These are phyloP conservation scores for Mortierella sp. DNA, from an alignment of 371 early-diverging fungal genomes.

Conservation along the genomic window DNA sequence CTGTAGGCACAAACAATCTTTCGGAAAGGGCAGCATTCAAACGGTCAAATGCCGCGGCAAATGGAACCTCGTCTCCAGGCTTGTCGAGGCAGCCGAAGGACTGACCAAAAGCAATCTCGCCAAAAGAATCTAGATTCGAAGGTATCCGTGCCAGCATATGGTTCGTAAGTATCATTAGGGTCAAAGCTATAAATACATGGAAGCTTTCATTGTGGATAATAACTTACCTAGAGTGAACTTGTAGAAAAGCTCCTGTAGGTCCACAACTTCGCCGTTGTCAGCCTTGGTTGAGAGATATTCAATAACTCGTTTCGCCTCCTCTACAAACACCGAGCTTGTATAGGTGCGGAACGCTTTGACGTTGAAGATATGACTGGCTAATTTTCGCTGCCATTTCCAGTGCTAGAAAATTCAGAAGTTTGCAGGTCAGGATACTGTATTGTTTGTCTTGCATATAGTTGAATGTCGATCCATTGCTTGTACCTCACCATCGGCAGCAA, in stretches of 20 bases:
- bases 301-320: conserved; percentile 54
- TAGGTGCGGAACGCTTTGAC: conserved; percentile 75
- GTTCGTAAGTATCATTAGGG: too few relatives aligned
- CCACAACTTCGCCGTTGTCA: conserved; percentile 50
- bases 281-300: conserved; percentile 58
- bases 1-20: conserved; percentile 57
- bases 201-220: not conserved
- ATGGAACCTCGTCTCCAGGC: conserved; percentile 48
- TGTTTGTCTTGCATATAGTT: not conserved
- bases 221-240: conserved; percentile 55
- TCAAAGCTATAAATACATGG: too few relatives aligned
- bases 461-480: not conserved
- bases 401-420: conserved; percentile 35
- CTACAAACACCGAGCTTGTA: conserved; percentile 58
- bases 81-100: conserved; percentile 50
- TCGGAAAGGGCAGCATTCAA: conserved; percentile 52
- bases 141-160: too few relatives aligned
- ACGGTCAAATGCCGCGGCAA: conserved; percentile 70
- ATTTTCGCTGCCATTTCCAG: conserved; percentile 77
- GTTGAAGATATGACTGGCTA: conserved; percentile 77
- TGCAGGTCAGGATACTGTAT: not conserved
- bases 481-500: conserved; percentile 73
- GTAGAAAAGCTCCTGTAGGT: conserved; percentile 62
- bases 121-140: conserved; percentile 59
- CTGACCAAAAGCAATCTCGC: conserved; percentile 63